Conservation (phyloP, 1,284 basidiomycete species). For the Cerioporus squamosus region DNA sequence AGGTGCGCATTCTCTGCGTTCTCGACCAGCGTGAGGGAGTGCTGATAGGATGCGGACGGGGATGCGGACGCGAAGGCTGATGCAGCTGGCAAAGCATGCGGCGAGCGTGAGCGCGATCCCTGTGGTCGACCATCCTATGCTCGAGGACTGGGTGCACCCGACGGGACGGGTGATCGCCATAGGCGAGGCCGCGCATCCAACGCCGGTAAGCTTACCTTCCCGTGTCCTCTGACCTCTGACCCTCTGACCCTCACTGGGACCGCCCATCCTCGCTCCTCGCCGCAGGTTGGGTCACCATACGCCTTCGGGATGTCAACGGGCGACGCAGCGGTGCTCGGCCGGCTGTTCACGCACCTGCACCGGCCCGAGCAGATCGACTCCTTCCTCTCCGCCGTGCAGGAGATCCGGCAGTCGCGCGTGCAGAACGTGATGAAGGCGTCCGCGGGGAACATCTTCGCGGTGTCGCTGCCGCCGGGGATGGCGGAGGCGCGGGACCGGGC, state of each 20-base stretch:
- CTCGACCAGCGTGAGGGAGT: no score
- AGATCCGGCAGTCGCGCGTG: slow-evolving; percentile 40
- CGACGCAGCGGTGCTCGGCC: slow-evolving; percentile 62
- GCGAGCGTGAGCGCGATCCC: slow-evolving; percentile 9
- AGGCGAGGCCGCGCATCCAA: slow-evolving; percentile 52
- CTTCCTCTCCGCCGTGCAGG: slow-evolving; percentile 57
- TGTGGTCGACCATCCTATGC: slow-evolving; percentile 17
- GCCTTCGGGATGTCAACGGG: slow-evolving; percentile 54
- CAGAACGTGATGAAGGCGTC: slow-evolving; percentile 20
- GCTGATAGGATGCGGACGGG: no score
- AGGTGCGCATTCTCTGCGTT: slow-evolving; percentile 7
- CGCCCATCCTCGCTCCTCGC: not conserved
- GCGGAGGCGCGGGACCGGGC: slow-evolving; percentile 14
- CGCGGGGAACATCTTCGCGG: slow-evolving; percentile 24
- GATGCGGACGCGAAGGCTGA: slow-evolving; percentile 10
- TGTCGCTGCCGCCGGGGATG: slow-evolving; percentile 24
- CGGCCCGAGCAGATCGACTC: slow-evolving; percentile 51
- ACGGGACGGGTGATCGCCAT: slow-evolving; percentile 28
- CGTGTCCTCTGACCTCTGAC: no score
- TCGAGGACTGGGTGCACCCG: slow-evolving; percentile 34
- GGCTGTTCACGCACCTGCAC: slow-evolving; percentile 58
- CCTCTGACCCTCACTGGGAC: no score
- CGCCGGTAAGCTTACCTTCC: slow-evolving; percentile 44
- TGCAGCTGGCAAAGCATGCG: slow-evolving; percentile 18
- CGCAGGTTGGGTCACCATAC: slow-evolving; percentile 58